Percentiles rank a stretch among this genome's conserved stretches.
Evolutionary conservation across 2,329 filamentous ascomycete species (phyloP).

Genomic region (Verticillium zaregamsianum): DNA sequence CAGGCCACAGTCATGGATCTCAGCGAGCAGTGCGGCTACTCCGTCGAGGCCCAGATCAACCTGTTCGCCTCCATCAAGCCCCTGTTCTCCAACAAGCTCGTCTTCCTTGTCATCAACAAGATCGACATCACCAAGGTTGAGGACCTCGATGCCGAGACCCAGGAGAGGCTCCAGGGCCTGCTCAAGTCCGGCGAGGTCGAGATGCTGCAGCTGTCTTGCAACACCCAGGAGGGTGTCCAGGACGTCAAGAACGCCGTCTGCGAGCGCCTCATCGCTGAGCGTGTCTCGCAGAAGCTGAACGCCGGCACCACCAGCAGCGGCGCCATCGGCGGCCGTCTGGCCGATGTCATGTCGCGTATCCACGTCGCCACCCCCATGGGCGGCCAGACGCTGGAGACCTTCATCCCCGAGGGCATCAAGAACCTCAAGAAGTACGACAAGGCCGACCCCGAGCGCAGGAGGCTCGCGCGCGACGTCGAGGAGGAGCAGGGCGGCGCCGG

Average conservation of each 20-base stretch:
- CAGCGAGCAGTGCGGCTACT: conserved; percentile 94
- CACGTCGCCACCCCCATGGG: conserved; percentile 94
- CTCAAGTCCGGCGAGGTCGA: conserved; percentile 87
- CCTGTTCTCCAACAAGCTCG: conserved; percentile 93
- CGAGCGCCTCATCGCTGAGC: conserved; percentile 85
- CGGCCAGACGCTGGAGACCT: conserved; percentile 72
- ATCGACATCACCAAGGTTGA: conserved; percentile 88
- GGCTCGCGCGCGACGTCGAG: conserved; percentile 81
- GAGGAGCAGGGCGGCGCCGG: conserved; percentile 90
- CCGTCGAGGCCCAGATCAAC: conserved; percentile 85
- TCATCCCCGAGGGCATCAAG: conserved; percentile 83
- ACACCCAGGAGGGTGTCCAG: conserved; percentile 90
- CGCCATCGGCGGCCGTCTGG: conserved; percentile 73
- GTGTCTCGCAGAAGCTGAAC: conserved; percentile 94
- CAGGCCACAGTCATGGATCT: conserved; percentile 65
- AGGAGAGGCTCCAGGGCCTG: conserved; percentile 73
- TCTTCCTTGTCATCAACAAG: conserved; percentile 98
- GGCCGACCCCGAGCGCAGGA: conserved; percentile 77
- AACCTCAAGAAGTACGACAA: conserved; percentile 85
- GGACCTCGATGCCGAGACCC: conserved; percentile 75
- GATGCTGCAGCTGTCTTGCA: conserved; percentile 89
- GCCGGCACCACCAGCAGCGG: conserved; percentile 77
- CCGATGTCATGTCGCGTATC: conserved; percentile 88
- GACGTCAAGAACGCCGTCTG: conserved; percentile 93
- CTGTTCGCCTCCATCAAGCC: conserved; percentile 97